Evolutionary conservation across 2,329 filamentous ascomycete species (phyloP).

Genomic region (Massarina eburnea): DNA sequence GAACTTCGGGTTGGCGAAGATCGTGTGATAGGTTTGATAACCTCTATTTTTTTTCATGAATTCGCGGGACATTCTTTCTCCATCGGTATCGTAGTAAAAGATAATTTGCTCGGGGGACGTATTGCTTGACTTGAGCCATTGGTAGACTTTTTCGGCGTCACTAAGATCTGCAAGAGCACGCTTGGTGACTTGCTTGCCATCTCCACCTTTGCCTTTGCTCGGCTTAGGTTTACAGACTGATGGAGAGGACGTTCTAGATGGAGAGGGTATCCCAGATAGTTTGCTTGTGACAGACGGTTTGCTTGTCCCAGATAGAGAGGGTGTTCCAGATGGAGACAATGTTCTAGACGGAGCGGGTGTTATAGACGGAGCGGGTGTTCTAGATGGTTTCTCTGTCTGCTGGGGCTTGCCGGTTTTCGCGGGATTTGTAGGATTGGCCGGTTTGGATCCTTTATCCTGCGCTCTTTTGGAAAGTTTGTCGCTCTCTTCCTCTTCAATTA

Average conservation of each 20-base stretch:
- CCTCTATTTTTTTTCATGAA: not conserved
- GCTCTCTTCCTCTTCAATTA: too few relatives aligned
- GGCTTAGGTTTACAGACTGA: not conserved
- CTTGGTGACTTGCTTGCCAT: too few relatives aligned
- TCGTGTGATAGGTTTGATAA: not conserved
- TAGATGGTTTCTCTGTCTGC: too few relatives aligned
- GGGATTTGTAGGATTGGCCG: not conserved
- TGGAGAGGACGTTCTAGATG: not conserved
- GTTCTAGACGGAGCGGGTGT: not conserved
- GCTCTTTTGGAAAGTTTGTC: too few relatives aligned
- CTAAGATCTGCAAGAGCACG: not conserved
- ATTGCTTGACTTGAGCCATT: not conserved
- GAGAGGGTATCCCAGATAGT: not conserved
- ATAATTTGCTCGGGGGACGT: not conserved
- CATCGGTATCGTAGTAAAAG: not conserved
- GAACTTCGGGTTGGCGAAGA: not conserved
- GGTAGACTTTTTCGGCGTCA: not conserved
- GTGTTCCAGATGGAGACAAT: not conserved
- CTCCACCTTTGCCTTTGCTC: too few relatives aligned
- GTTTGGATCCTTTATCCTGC: too few relatives aligned
- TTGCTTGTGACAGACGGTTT: not conserved
- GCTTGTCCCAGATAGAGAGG: not conserved
- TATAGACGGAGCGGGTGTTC: not conserved
- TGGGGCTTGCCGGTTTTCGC: too few relatives aligned
- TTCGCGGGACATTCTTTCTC: not conserved